Conservation (phyloP, 176 grass and related monocot genomes). For the Ensete ventricosum region DNA sequence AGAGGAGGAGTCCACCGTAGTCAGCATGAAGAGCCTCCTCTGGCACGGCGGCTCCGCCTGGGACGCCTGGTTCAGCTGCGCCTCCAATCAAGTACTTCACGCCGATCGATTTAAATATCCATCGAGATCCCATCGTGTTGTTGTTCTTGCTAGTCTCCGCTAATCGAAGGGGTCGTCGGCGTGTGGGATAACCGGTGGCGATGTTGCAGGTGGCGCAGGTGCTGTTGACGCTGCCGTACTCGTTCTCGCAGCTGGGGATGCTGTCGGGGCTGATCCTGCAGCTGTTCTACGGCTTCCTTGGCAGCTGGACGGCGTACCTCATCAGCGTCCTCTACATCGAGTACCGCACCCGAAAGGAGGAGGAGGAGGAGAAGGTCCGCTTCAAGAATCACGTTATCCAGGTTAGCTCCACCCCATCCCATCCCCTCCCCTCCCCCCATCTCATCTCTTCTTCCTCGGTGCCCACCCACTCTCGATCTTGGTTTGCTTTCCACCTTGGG, state of each 20-base stretch:
- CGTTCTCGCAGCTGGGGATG: slow-evolving; percentile 13
- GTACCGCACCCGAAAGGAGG: slow-evolving; percentile 6
- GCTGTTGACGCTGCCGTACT: slow-evolving; percentile 5
- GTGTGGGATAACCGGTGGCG: neutral
- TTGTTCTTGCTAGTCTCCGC: no score
- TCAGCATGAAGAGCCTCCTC: slow-evolving; percentile 47
- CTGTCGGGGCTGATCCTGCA: slow-evolving; percentile 3
- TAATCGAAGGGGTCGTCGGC: no score
- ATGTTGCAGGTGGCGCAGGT: slow-evolving; percentile 9
- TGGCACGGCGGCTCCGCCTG: slow-evolving; percentile 12
- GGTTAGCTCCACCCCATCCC: neutral
- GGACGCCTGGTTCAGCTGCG: slow-evolving; percentile 24
- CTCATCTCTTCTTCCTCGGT: neutral
- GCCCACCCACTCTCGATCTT: neutral
- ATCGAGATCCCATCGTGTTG: no score
- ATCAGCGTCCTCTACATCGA: slow-evolving; percentile 13
- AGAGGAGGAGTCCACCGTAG: neutral
- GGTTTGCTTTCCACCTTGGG: no score
- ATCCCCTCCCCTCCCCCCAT: neutral
- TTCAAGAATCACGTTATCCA: slow-evolving; percentile 17
- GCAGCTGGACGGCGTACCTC: slow-evolving; percentile 17
- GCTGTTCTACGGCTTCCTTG: slow-evolving; percentile 2
- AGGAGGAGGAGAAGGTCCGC: neutral
- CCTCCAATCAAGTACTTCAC: slow-evolving; percentile 20
- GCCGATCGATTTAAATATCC: no score